These are phyloP conservation scores for Acacia crassicarpa DNA, from an alignment of 306 rosid genomes.

Conservation along the genomic window DNA sequence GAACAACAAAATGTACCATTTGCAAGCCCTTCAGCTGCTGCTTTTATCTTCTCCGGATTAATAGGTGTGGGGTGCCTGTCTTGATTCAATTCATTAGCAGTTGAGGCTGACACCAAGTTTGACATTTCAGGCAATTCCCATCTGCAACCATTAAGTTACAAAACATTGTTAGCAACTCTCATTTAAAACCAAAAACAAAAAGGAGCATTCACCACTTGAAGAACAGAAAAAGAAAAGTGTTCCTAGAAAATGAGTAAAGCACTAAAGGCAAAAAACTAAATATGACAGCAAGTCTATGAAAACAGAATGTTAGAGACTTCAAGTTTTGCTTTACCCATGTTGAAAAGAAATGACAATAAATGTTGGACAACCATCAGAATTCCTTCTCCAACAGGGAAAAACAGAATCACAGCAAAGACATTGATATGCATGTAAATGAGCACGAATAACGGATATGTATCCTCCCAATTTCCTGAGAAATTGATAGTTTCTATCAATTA, in stretches of 20 bases:
- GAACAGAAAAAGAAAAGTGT: background rate
- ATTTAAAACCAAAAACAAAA: background rate
- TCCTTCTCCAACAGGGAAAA: no score
- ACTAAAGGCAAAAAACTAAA: background rate
- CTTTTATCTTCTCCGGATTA: slow-evolving; percentile 82
- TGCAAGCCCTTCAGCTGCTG: slow-evolving; percentile 85
- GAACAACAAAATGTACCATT: slow-evolving; percentile 45
- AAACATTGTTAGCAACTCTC: background rate
- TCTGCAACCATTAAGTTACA: slow-evolving; percentile 42
- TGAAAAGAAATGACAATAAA: background rate
- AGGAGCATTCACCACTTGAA: background rate
- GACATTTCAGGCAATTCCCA: slow-evolving; percentile 65
- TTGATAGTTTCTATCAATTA: no score
- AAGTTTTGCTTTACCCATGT: background rate
- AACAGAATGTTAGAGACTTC: background rate
- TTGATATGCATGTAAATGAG: no score
- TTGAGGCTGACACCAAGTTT: slow-evolving; percentile 59
- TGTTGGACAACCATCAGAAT: no score
- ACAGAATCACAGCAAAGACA: no score
- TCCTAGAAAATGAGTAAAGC: background rate
- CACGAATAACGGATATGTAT: no score
- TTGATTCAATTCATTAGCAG: slow-evolving; percentile 82
- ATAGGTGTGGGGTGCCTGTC: slow-evolving; percentile 44
- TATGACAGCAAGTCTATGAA: background rate
- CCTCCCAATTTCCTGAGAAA: no score